A percentile compares a stretch with the other conserved stretches of the same genome.
Evolutionary conservation across 2,329 filamentous ascomycete genomes (phyloP).

Genomic region (Neonectria faginata): DNA sequence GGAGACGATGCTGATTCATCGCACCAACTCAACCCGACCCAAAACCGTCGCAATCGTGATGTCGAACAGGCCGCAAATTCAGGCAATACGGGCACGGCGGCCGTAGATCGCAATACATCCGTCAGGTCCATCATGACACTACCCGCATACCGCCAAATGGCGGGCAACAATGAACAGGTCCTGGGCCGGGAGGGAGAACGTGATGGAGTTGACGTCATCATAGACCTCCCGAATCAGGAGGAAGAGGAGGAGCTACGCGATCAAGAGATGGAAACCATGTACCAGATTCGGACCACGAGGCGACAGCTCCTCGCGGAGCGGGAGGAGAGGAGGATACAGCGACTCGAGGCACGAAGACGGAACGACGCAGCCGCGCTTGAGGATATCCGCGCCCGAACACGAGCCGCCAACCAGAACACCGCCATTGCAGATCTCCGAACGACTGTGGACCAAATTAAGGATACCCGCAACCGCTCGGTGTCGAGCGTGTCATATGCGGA

Average conservation of each 20-base stretch:
- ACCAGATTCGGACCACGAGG: slow-evolving; percentile 85
- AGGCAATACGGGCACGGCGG: slow-evolving; percentile 48
- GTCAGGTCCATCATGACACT: slow-evolving; percentile 95
- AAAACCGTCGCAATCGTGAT: slow-evolving; percentile 31
- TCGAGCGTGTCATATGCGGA: slow-evolving; percentile 83
- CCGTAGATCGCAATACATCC: slow-evolving; percentile 84
- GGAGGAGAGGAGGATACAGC: slow-evolving; percentile 76
- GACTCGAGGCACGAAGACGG: slow-evolving; percentile 77
- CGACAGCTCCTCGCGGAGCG: slow-evolving; percentile 81
- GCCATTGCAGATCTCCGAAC: slow-evolving; percentile 67
- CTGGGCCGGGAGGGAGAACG: slow-evolving; percentile 91
- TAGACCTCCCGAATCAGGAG: slow-evolving; percentile 85
- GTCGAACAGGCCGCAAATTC: slow-evolving; percentile 26
- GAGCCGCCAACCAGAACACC: slow-evolving; percentile 60
- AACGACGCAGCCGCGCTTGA: slow-evolving; percentile 79
- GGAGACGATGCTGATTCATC: slow-evolving; percentile 46
- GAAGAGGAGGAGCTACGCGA: slow-evolving; percentile 84
- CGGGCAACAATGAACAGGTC: slow-evolving; percentile 82
- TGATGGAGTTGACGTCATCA: slow-evolving; percentile 88
- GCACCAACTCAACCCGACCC: slow-evolving; percentile 43
- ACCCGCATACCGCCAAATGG: slow-evolving; percentile 81
- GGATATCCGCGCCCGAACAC: slow-evolving; percentile 69
- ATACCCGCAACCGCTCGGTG: slow-evolving; percentile 73
- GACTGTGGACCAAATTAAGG: slow-evolving; percentile 67
- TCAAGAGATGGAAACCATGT: slow-evolving; percentile 91